These are phyloP conservation scores for Annulohypoxylon stygium DNA, from an alignment of 495 filamentous ascomycete genomes.

Conservation along the genomic window DNA sequence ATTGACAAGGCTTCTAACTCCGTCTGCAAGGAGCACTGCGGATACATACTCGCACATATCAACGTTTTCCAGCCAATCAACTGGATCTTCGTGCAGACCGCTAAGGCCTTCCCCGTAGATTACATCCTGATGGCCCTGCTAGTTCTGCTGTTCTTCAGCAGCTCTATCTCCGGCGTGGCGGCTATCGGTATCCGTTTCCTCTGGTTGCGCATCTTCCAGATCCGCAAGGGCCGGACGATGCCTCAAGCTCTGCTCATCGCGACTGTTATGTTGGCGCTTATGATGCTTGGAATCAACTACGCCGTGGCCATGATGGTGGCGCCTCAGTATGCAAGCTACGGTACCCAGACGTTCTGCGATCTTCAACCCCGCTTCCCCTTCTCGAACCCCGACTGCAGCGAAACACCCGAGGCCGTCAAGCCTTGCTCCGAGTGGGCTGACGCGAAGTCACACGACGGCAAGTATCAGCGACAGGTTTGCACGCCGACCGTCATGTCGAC, in stretches of 20 bases:
- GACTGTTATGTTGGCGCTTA: constrained; percentile 90
- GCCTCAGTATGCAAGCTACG: constrained; percentile 94
- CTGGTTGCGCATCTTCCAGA: constrained; percentile 91
- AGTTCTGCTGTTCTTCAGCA: constrained; percentile 86
- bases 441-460: constrained; percentile 59
- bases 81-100: constrained; percentile 85
- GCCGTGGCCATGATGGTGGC: constrained; percentile 89
- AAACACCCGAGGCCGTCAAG: constrained; percentile 76
- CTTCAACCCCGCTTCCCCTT: constrained; percentile 66
- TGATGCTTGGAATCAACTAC: constrained; percentile 91
- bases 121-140: constrained; percentile 88
- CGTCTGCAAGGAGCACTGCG: constrained; percentile 88
- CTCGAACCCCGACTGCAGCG: constrained; percentile 81
- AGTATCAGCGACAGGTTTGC: constrained; percentile 72
- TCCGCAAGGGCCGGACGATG: constrained; percentile 87
- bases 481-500: constrained; percentile 91
- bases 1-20: constrained; percentile 98
- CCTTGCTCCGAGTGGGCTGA: constrained; percentile 82
- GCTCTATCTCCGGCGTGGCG: constrained; percentile 86
- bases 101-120: constrained; percentile 90
- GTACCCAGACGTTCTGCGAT: constrained; percentile 93
- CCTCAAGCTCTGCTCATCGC: constrained; percentile 94
- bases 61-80: constrained; percentile 96
- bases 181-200: constrained; percentile 93
- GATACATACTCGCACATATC: constrained; percentile 91